A percentile compares a stretch with the other conserved stretches of the same genome.
Evolutionary conservation across 305 asterid species (phyloP).

Genomic region (Lippia alba): DNA sequence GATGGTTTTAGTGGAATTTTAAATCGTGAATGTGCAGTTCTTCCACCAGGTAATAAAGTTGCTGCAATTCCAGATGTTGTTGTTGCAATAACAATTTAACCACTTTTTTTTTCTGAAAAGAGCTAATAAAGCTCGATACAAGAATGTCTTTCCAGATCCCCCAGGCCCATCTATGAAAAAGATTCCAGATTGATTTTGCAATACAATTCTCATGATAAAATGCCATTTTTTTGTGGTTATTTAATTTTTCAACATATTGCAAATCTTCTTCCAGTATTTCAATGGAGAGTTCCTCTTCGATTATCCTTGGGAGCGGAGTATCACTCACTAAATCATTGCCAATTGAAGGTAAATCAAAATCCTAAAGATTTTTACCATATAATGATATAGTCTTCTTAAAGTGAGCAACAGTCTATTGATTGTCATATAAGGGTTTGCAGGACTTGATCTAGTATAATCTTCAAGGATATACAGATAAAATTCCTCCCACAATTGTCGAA

Average conservation of each 20-base stretch:
- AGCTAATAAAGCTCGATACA: not conserved
- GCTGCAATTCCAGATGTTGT: not conserved
- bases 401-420: not conserved
- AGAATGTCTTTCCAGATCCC: not conserved
- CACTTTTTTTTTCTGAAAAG: not conserved
- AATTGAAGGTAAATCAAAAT: not conserved
- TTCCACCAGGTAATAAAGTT: not conserved
- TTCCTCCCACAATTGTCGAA: no score
- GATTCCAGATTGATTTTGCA: not conserved
- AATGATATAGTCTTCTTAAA: not conserved
- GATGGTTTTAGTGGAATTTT: not conserved
- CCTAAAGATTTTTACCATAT: not conserved
- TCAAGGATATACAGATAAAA: no score
- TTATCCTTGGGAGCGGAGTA: not conserved
- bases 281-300: not conserved
- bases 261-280: not conserved
- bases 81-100: not conserved
- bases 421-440: no score
- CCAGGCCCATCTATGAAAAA: not conserved
- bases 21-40: constrained; percentile 11
- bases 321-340: not conserved
- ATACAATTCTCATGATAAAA: not conserved
- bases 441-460: no score
- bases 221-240: not conserved
- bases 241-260: not conserved